A percentile compares a stretch with the other conserved stretches of the same genome.
phyloP scores from a whole-genome alignment of 2,329 filamentous ascomycete species.

The Alternaria consortialis region DNA sequence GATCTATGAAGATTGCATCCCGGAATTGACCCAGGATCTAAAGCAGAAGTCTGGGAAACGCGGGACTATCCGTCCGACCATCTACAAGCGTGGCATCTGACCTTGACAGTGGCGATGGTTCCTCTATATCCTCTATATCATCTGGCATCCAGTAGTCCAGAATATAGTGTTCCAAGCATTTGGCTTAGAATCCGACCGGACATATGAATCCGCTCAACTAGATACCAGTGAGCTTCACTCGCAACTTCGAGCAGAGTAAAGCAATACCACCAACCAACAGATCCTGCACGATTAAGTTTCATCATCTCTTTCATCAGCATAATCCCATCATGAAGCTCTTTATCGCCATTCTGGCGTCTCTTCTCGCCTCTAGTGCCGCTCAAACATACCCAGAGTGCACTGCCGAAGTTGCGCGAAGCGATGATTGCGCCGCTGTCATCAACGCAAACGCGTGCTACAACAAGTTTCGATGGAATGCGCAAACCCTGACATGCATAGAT shows the following conservation, averaged over 20 bases:
- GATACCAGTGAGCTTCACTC: neutral
- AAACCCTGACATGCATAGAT: conserved; percentile 39
- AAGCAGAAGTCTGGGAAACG: neutral
- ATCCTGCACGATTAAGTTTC: neutral
- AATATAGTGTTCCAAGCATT: neutral
- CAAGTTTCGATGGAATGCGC: conserved; percentile 35
- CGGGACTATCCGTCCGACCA: conserved; percentile 4
- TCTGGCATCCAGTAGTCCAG: neutral
- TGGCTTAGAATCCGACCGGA: neutral
- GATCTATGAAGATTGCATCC: neutral
- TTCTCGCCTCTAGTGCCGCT: conserved; percentile 22
- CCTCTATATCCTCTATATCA: neutral
- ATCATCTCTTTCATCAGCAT: neutral
- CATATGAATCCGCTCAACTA: neutral
- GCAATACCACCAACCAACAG: neutral
- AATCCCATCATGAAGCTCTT: conserved; percentile 25
- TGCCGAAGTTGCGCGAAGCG: conserved; percentile 31
- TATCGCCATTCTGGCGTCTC: conserved; percentile 16
- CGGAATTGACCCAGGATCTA: neutral
- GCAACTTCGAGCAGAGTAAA: neutral
- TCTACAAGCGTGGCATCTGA: neutral
- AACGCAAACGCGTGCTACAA: conserved; percentile 47
- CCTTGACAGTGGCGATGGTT: neutral
- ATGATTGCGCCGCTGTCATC: conserved; percentile 43
- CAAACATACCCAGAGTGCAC: conserved; percentile 37